A percentile compares a stretch with the other conserved stretches of the same genome.
phyloP scores from a whole-genome alignment of 805 yeast species.

The Maudiozyma bulderi region DNA sequence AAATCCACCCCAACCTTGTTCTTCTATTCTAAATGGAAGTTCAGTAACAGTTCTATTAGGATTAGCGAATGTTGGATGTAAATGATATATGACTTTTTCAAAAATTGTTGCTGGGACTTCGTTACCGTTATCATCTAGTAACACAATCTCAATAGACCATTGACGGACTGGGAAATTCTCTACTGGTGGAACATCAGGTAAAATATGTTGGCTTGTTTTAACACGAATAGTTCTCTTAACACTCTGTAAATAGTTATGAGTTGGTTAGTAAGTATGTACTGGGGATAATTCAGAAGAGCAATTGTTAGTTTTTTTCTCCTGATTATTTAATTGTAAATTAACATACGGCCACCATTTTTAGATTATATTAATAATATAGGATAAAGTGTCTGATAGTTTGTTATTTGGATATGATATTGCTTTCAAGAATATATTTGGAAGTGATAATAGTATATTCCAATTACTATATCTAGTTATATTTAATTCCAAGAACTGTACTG shows the following conservation, averaged over 20 bases:
- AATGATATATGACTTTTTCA: conserved; percentile 85
- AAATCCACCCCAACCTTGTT: conserved; percentile 98
- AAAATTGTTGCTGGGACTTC: conserved; percentile 83
- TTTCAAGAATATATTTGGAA: no score
- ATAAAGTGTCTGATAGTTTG: no score
- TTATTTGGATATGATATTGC: no score
- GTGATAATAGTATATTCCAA: no score
- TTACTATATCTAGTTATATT: no score
- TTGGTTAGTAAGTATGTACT: not conserved
- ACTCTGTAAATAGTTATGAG: conserved; percentile 18
- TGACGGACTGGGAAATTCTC: conserved; percentile 90
- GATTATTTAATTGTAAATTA: not conserved
- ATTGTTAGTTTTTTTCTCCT: not conserved
- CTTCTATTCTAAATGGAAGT: conserved; percentile 80
- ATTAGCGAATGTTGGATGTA: conserved; percentile 91
- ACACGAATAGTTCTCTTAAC: conserved; percentile 82
- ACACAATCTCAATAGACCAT: conserved; percentile 74
- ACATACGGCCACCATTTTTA: no score
- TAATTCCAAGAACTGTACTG: no score
- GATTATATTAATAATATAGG: no score
- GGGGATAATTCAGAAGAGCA: not conserved
- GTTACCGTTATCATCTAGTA: conserved; percentile 72
- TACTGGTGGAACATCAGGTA: conserved; percentile 75
- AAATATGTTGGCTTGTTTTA: conserved; percentile 75
- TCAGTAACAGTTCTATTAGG: conserved; percentile 75